phyloP scores from a whole-genome alignment of 805 yeast species.

The Millerago galiae region DNA sequence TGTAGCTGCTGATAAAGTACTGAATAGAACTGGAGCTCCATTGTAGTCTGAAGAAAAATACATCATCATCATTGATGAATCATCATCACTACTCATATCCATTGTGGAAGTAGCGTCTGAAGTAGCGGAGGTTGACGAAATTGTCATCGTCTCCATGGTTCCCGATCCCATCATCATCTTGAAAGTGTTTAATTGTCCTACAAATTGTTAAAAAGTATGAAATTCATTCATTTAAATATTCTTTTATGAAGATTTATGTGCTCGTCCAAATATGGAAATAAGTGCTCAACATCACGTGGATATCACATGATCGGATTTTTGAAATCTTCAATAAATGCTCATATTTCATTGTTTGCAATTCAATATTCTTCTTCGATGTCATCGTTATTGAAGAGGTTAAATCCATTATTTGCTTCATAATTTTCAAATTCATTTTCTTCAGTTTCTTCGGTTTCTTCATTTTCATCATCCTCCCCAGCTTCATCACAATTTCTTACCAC shows the following conservation, averaged over 20 bases:
- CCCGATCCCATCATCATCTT: slow-evolving; percentile 26
- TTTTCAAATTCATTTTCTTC: slow-evolving; percentile 1
- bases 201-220: neutral
- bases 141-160: slow-evolving; percentile 15
- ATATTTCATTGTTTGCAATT: neutral
- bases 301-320: neutral
- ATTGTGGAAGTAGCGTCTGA: slow-evolving; percentile 2
- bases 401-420: too few species aligned
- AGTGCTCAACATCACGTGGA: slow-evolving; percentile 9
- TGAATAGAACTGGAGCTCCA: slow-evolving; percentile 59
- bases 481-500: neutral
- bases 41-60: slow-evolving; percentile 45
- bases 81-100: slow-evolving; percentile 12
- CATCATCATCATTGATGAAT: slow-evolving; percentile 42
- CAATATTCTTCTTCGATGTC: slow-evolving; percentile 9
- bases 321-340: neutral
- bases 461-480: neutral
- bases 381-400: slow-evolving; percentile 3
- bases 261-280: slow-evolving; percentile 10
- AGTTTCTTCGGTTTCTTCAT: too few species aligned
- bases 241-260: slow-evolving; percentile 1
- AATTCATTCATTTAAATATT: neutral
- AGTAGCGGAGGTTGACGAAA: slow-evolving; percentile 9
- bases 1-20: slow-evolving; percentile 42
- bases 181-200: neutral